Evolutionary conservation across 2,329 filamentous ascomycete species (phyloP), one percentile per base, ranked within the genome.

Genomic region (Colletotrichum theobromicola): DNA sequence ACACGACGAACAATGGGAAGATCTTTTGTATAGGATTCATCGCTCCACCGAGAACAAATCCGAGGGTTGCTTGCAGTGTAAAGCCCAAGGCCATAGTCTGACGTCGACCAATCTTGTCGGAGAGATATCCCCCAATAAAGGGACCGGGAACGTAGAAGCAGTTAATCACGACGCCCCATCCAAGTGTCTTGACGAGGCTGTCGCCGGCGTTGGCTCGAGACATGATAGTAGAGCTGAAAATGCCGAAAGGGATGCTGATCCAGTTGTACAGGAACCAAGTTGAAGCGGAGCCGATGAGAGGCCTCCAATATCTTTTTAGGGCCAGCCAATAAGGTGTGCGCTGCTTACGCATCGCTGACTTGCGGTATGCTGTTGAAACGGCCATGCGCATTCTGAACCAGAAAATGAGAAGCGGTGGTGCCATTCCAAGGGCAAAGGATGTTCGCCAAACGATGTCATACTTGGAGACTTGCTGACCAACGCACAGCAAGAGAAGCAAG

Each of bases 251-350:
- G 67, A 89, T 88, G 0, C 87, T 86, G 53, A 90, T 86, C 79
- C 87, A 91, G 78, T 91, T 88, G 78, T 91, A 86, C 30, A 85
- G 79, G 78, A 90, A 90, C 88, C 88, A 90, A 12, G 86, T 84
- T 1, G 84, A 75, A 3, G 87, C 84, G 8, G 85, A 84, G 16
- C 89, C 88, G 5, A 90, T 78, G 57, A 90, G 80, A 1, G 86
- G 86, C 5, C 85, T 83, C 82, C 86, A 90, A 76, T 90, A 88
- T 35, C 85, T 82, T 76, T 84, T 87, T 24, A 88, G 63, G 0
- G 85, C 85, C 9, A 90, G 82, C 77, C 79, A 79, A 78, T 90
- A 90, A 0, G 88, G 88, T 2, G 81, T 79, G 8, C 82, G 79
- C 70, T 88, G 84, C 76, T 85, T 86, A 67, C 83, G 82, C 81